phyloP scores from a whole-genome alignment of 1,284 basidiomycete genomes.

The Irpex rosettiformis region DNA sequence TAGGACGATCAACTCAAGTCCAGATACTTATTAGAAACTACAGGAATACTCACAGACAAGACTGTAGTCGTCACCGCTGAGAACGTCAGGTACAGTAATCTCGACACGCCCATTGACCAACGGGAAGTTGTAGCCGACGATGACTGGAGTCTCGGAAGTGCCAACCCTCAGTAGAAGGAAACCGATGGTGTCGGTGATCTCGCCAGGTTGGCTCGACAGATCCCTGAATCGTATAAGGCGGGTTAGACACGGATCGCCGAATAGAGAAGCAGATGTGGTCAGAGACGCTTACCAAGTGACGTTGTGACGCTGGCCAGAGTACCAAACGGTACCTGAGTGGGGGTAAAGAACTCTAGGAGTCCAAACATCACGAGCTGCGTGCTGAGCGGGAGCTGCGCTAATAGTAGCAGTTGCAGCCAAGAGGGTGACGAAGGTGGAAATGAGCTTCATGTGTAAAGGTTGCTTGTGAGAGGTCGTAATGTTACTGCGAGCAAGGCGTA shows the following conservation, averaged over 20 bases:
- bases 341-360: constrained; percentile 15
- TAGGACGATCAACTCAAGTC: not conserved
- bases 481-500: no score
- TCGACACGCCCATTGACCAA: constrained; percentile 36
- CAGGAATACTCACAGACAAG: constrained; percentile 38
- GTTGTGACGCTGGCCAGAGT: constrained; percentile 15
- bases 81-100: constrained; percentile 36
- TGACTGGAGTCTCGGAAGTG: constrained; percentile 20
- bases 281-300: constrained; percentile 17
- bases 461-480: not conserved
- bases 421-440: constrained; percentile 4
- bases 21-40: not conserved
- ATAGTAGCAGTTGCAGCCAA: not conserved
- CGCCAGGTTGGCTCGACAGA: constrained; percentile 32
- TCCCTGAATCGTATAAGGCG: constrained; percentile 34
- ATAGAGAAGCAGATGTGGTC: not conserved
- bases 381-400: constrained; percentile 3
- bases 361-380: constrained; percentile 11
- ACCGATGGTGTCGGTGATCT: constrained; percentile 38
- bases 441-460: constrained; percentile 5
- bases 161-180: constrained; percentile 17
- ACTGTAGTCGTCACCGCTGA: constrained; percentile 37
- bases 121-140: constrained; percentile 39
- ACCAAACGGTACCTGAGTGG: constrained; percentile 13
- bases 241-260: no score